These are phyloP conservation scores for Cicer yamashitae DNA, from an alignment of 306 rosid genomes.

Conservation along the genomic window DNA sequence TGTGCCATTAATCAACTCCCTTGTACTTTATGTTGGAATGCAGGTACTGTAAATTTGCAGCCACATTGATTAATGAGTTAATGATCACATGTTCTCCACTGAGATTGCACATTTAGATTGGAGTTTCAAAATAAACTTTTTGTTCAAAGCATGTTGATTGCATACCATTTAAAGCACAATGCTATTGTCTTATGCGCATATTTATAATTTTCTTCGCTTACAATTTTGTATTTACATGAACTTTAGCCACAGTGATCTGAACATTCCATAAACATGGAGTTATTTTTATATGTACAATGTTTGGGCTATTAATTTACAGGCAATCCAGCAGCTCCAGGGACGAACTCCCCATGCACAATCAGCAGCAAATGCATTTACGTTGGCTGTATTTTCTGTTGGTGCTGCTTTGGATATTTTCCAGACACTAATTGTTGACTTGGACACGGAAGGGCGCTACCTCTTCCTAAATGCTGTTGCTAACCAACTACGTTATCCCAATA, in stretches of 20 bases:
- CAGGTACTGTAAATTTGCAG: constrained; percentile 64
- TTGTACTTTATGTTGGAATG: constrained; percentile 94
- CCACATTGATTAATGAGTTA: not conserved
- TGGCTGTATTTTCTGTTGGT: constrained; percentile 82
- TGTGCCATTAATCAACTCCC: constrained; percentile 92
- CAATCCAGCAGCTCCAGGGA: constrained; percentile 90
- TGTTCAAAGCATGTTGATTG: constrained; percentile 11
- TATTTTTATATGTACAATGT: constrained; percentile 1
- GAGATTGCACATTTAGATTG: constrained; percentile 3
- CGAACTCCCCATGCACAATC: constrained; percentile 77
- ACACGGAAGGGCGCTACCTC: constrained; percentile 97
- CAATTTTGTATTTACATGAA: not conserved
- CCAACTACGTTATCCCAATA: constrained; percentile 97
- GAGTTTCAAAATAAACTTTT: constrained; percentile 12
- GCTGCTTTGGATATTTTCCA: constrained; percentile 95
- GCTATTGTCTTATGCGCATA: not conserved
- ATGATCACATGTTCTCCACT: not conserved
- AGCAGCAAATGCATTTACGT: constrained; percentile 31
- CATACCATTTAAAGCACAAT: not conserved
- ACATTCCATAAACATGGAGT: not conserved
- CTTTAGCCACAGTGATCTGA: constrained; percentile 3
- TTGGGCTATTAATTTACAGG: constrained; percentile 55
- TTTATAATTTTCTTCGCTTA: constrained; percentile 5
- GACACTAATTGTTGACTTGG: constrained; percentile 74
- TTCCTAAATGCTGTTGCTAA: constrained; percentile 96